phyloP scores from a whole-genome alignment of 202 grass and related monocot species.

The Setaria italica region DNA sequence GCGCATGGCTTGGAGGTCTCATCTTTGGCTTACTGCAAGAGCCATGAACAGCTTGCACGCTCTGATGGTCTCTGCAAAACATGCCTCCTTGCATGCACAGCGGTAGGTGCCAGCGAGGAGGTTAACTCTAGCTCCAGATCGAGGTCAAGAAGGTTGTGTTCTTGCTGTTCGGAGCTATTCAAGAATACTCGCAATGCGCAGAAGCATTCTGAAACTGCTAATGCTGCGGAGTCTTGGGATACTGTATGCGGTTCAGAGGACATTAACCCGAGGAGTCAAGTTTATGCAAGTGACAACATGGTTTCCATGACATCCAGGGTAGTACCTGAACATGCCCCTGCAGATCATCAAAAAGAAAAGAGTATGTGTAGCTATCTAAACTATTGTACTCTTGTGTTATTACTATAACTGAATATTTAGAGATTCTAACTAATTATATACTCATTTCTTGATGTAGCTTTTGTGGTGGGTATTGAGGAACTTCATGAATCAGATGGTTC shows the following conservation, averaged over 20 bases:
- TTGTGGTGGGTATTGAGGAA: constrained; percentile 62
- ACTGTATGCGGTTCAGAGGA: constrained; percentile 44
- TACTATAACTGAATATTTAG: constrained; percentile 17
- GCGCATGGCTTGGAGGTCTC: constrained; percentile 71
- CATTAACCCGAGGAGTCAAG: constrained; percentile 41
- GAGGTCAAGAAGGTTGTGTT: constrained; percentile 42
- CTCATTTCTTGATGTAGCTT: constrained; percentile 45
- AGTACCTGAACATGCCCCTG: constrained; percentile 41
- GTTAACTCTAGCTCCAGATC: constrained; percentile 22
- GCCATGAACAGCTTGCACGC: constrained; percentile 60
- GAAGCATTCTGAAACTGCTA: constrained; percentile 27
- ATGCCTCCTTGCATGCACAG: constrained; percentile 54
- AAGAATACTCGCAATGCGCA: not conserved
- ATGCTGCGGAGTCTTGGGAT: constrained; percentile 30
- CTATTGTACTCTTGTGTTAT: not conserved
- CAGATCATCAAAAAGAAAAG: constrained; percentile 48
- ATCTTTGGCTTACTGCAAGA: constrained; percentile 67
- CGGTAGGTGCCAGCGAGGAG: not conserved
- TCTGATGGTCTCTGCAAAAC: constrained; percentile 62
- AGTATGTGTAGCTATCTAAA: constrained; percentile 47
- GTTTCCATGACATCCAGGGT: constrained; percentile 21
- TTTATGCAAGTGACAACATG: constrained; percentile 33
- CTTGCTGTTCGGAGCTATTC: constrained; percentile 67
- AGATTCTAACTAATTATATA: constrained; percentile 17
- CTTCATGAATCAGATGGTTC: constrained; percentile 56